A percentile compares a stretch with the other conserved stretches of the same genome.
Conservation (phyloP, 2,329 filamentous ascomycete species). For the Fusarium torulosum region DNA sequence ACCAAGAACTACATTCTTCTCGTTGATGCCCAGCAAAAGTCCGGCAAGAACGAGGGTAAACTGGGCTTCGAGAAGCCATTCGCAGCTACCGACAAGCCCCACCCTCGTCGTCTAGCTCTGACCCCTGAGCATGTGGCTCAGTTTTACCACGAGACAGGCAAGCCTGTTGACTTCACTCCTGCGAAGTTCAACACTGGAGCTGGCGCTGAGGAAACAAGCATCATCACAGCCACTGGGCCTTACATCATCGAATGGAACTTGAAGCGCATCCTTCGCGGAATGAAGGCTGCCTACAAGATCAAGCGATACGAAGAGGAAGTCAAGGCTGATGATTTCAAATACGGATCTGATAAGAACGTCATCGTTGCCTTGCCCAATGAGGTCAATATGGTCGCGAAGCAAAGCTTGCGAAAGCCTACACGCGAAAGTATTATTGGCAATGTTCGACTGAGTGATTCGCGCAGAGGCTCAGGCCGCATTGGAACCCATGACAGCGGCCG, state of each 20-base stretch:
- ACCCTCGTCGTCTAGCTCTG: conserved; percentile 88
- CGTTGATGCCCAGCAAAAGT: conserved; percentile 90
- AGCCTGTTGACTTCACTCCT: conserved; percentile 86
- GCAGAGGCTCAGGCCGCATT: conserved; percentile 65
- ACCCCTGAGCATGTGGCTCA: conserved; percentile 95
- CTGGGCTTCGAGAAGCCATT: conserved; percentile 97
- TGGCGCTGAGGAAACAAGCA: conserved; percentile 86
- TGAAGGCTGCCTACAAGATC: conserved; percentile 92
- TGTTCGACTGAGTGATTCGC: conserved; percentile 61
- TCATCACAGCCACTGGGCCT: conserved; percentile 95
- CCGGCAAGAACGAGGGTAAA: conserved; percentile 96
- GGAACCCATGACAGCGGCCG: conserved; percentile 67
- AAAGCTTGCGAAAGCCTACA: conserved; percentile 86
- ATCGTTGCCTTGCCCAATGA: conserved; percentile 97
- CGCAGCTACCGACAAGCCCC: conserved; percentile 91
- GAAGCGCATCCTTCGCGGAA: conserved; percentile 85
- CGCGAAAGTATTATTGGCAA: conserved; percentile 88
- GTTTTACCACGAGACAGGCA: conserved; percentile 95
- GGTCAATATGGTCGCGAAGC: conserved; percentile 96
- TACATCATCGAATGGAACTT: conserved; percentile 98
- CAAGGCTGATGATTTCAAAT: conserved; percentile 98
- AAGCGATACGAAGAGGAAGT: conserved; percentile 96
- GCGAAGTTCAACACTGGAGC: conserved; percentile 94
- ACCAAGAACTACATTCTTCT: conserved; percentile 95
- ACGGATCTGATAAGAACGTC: conserved; percentile 96